Evolutionary conservation across 1,284 basidiomycete genomes (phyloP).

Genomic region (Xerocomus minutiporus): DNA sequence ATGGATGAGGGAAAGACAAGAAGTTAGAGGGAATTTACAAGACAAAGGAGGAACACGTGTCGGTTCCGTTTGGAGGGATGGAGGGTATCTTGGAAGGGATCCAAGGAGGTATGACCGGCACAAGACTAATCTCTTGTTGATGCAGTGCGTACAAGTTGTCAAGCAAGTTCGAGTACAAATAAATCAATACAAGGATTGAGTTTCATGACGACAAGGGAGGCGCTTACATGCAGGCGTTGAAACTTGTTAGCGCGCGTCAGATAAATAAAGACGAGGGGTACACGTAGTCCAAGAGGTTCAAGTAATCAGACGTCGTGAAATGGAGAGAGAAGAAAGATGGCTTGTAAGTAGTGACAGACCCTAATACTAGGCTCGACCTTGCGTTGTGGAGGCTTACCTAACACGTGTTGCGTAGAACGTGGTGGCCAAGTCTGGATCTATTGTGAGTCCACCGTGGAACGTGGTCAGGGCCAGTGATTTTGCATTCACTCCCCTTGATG

Average conservation of each 20-base stretch:
- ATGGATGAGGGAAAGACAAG: neutral
- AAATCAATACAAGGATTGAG: constrained; percentile 29
- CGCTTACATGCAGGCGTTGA: constrained; percentile 19
- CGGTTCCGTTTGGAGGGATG: constrained; percentile 1
- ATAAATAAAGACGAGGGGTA: neutral
- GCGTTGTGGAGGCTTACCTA: neutral
- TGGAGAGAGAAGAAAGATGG: neutral
- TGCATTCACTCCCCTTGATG: too few relatives aligned
- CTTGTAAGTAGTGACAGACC: neutral
- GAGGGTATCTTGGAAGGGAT: constrained; percentile 14
- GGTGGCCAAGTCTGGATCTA: too few relatives aligned
- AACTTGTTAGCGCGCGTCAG: neutral
- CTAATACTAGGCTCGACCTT: neutral
- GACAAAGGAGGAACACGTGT: constrained; percentile 4
- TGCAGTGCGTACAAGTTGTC: constrained; percentile 26
- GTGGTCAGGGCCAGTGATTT: too few relatives aligned
- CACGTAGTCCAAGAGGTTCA: neutral
- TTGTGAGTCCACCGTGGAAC: too few relatives aligned
- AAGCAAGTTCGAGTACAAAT: constrained; percentile 27
- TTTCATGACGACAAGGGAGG: constrained; percentile 20
- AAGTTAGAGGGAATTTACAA: neutral
- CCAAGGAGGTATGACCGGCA: constrained; percentile 20
- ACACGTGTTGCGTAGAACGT: neutral
- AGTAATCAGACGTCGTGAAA: neutral
- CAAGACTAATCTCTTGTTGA: constrained; percentile 18